These are phyloP conservation scores for Chamaenerion angustifolium DNA, from an alignment of 345 rosid genomes.

Conservation along the genomic window DNA sequence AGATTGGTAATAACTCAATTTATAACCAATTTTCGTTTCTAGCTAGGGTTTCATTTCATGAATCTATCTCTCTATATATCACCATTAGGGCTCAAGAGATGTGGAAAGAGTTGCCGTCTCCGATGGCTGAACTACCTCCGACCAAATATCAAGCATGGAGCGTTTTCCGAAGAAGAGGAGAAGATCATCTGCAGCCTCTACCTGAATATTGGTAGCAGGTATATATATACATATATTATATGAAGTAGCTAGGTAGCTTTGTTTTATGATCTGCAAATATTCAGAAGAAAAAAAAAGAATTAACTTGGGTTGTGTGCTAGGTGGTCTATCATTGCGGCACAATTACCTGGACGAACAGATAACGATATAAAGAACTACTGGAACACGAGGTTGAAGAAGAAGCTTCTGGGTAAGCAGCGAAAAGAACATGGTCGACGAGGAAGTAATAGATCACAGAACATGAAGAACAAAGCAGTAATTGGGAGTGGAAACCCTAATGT, in stretches of 20 bases:
- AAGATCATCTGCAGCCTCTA: conserved; percentile 46
- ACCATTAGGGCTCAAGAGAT: conserved; percentile 48
- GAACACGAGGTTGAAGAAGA: conserved; percentile 54
- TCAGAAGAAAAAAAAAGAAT: no score
- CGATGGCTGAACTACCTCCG: conserved; percentile 68
- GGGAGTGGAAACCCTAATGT: conserved; percentile 9
- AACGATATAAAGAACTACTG: conserved; percentile 57
- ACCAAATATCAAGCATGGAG: conserved; percentile 59
- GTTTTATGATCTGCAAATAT: no score
- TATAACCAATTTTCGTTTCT: not conserved
- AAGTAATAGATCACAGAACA: conserved; percentile 13
- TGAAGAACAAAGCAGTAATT: conserved; percentile 8
- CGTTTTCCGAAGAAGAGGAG: conserved; percentile 66
- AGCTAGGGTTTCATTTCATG: not conserved
- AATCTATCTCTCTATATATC: not conserved
- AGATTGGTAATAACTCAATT: conserved; percentile 47
- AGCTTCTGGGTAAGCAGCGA: conserved; percentile 32
- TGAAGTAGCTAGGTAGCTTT: no score
- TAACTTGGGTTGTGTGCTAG: conserved; percentile 8
- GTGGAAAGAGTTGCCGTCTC: conserved; percentile 68
- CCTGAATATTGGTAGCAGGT: conserved; percentile 60
- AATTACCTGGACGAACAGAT: conserved; percentile 51
- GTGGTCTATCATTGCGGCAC: conserved; percentile 56
- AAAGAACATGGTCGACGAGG: conserved; percentile 21
- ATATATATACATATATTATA: not conserved